Percentiles rank a stretch among this genome's conserved stretches.
These are phyloP conservation scores for Salix koriyanagi DNA, from an alignment of 345 rosid species.

Conservation along the genomic window DNA sequence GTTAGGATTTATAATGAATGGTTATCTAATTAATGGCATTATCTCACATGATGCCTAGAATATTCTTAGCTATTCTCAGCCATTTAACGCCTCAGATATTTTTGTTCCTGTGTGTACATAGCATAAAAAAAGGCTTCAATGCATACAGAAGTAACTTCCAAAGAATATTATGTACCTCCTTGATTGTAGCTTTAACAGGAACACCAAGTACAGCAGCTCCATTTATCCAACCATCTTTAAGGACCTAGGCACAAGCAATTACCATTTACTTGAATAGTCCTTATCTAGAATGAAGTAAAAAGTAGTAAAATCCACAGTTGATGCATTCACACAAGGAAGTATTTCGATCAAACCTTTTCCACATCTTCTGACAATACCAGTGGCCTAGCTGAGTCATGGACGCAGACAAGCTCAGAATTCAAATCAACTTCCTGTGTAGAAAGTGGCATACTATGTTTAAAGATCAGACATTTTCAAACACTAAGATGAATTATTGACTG, in stretches of 20 bases:
- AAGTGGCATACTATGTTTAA: background rate
- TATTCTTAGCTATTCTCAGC: background rate
- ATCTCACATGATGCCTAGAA: background rate
- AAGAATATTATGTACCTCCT: conserved; percentile 53
- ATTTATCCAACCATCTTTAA: conserved; percentile 58
- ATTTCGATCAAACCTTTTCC: conserved; percentile 51
- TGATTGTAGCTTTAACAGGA: conserved; percentile 92
- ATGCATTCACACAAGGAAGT: background rate
- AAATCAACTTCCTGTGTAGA: conserved; percentile 52
- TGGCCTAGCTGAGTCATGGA: conserved; percentile 95
- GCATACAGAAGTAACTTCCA: background rate
- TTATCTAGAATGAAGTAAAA: background rate
- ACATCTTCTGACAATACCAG: conserved; percentile 58
- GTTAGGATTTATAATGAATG: background rate
- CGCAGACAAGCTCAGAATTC: conserved; percentile 80
- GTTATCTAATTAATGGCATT: no score
- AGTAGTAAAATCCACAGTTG: background rate
- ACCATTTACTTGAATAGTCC: background rate
- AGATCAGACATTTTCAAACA: background rate
- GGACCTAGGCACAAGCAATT: conserved; percentile 51
- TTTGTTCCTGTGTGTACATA: background rate
- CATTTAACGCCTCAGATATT: background rate
- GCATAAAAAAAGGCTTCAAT: background rate
- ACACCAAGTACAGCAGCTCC: conserved; percentile 99
- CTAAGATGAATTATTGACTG: background rate